These are phyloP conservation scores for Amanita rimosa DNA, from an alignment of 768 basidiomycete genomes.

Conservation along the genomic window DNA sequence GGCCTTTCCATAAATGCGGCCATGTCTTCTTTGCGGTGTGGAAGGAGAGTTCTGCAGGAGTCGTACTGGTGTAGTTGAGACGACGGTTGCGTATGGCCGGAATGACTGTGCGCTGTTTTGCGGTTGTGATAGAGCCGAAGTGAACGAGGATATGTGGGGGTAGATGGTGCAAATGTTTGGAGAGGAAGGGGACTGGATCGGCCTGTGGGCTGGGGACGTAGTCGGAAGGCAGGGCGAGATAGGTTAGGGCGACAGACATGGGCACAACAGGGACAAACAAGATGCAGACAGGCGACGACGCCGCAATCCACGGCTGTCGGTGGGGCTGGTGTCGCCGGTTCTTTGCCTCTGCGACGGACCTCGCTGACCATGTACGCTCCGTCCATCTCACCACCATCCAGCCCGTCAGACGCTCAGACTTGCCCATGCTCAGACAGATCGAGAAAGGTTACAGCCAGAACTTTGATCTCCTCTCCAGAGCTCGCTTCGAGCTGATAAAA, in stretches of 20 bases:
- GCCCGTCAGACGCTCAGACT: slow-evolving; percentile 33
- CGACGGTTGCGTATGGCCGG: slow-evolving; percentile 64
- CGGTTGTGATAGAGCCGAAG: slow-evolving; percentile 36
- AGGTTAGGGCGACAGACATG: slow-evolving; percentile 21
- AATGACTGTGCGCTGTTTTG: slow-evolving; percentile 56
- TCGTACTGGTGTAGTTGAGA: slow-evolving; percentile 43
- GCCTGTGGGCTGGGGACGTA: slow-evolving; percentile 49
- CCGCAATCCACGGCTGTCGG: slow-evolving; percentile 24
- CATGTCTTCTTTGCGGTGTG: slow-evolving; percentile 42
- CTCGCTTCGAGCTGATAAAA: not conserved
- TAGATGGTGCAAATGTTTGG: slow-evolving; percentile 43
- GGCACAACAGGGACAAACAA: not conserved
- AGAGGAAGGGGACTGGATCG: slow-evolving; percentile 55
- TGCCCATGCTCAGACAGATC: slow-evolving; percentile 27
- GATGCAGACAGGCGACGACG: not conserved
- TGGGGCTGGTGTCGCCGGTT: slow-evolving; percentile 44
- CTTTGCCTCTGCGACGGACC: slow-evolving; percentile 25
- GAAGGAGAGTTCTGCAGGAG: slow-evolving; percentile 46
- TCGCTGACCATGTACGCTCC: slow-evolving; percentile 33
- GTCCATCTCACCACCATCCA: slow-evolving; percentile 34
- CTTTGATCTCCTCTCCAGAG: slow-evolving; percentile 4
- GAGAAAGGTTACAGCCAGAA: slow-evolving; percentile 25
- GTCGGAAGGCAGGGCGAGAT: slow-evolving; percentile 46
- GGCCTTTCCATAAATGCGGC: slow-evolving; percentile 60
- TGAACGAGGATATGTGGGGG: slow-evolving; percentile 51